Evolutionary conservation across 2,329 filamentous ascomycete species (phyloP).

Genomic region (Lecanoromycetidae sp.): DNA sequence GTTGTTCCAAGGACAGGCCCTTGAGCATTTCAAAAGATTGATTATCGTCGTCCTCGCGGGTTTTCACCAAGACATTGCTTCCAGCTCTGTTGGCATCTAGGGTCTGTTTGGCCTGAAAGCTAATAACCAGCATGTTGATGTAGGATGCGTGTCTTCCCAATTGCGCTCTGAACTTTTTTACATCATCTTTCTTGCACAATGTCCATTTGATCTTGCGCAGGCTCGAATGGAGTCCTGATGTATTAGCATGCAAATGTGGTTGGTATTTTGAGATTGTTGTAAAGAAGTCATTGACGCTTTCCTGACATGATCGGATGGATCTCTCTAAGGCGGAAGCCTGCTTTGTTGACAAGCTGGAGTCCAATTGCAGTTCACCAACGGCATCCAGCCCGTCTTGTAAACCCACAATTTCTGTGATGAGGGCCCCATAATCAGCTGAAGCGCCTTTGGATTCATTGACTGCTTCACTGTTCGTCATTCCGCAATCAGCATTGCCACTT

Average conservation of each 20-base stretch:
- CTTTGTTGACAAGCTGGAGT: slow-evolving; percentile 11
- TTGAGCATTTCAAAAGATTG: slow-evolving; percentile 6
- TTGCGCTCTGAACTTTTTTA: slow-evolving; percentile 21
- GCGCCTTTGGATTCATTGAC: slow-evolving; percentile 21
- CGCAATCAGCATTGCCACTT: too few species aligned
- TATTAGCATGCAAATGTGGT: slow-evolving; percentile 17
- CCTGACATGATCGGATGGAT: slow-evolving; percentile 21
- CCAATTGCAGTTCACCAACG: slow-evolving; percentile 22
- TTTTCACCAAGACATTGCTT: background rate
- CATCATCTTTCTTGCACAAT: slow-evolving; percentile 22
- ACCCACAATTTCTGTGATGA: slow-evolving; percentile 21
- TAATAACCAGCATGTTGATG: slow-evolving; percentile 23
- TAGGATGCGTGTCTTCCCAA: slow-evolving; percentile 21
- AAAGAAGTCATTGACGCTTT: slow-evolving; percentile 23
- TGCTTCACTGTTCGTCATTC: too few species aligned
- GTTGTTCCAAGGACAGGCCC: slow-evolving; percentile 13
- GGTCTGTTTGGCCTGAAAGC: slow-evolving; percentile 18
- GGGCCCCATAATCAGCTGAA: slow-evolving; percentile 20
- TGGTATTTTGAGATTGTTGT: slow-evolving; percentile 23
- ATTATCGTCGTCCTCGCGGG: background rate
- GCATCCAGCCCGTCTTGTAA: slow-evolving; percentile 22
- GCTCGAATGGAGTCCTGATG: slow-evolving; percentile 15
- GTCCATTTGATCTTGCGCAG: slow-evolving; percentile 24
- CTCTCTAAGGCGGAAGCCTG: slow-evolving; percentile 21
- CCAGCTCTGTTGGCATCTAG: background rate